Base-by-base conservation (phyloP, 257 asterid species). In the Catharanthus roseus region DNA sequence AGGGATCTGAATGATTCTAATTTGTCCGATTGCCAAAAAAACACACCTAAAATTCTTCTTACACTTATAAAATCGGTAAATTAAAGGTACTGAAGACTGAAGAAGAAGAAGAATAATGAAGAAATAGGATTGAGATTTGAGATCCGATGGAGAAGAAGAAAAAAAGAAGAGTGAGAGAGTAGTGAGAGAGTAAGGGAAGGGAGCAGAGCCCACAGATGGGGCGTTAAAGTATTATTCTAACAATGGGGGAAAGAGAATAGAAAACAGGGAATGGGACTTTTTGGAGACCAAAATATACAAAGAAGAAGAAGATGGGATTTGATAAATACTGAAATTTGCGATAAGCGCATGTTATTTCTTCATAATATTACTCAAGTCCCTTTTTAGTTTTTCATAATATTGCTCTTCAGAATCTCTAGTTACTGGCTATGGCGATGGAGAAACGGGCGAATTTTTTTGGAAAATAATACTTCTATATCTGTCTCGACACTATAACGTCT, bases 61-160 rank as follows among this genome's bases (percentile, higher is more conserved):
- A n/a, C n/a, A n/a, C n/a, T n/a, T n/a, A n/a, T n/a, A n/a, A n/a
- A n/a, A n/a, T n/a, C n/a, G n/a, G n/a, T n/a, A n/a, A n/a, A n/a
- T n/a, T n/a, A n/a, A n/a, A n/a, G n/a, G n/a, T n/a, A n/a, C n/a
- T n/a, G 21, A 58, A 58, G 65, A 58, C 31, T 29, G 16, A 3
- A 7, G 65, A 18, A 7, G 69, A 21, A 6, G 34, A 64, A 23
- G 54, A 21, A 18, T 1, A n/a, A n/a, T n/a, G 23, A 33, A 24
- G 58, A n/a, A 8, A 23, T 34, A 68, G 13, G 9, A 7, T 41
- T 28, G 58, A 74, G 72, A 67, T 34, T 71, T 58, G 69, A 74
- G 78, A 74, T 74, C 78, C 78, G 71, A 45, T 38, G 56, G 36
- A 26, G 57, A 39, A 65, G 69, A 39, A 10, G 69, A 65, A 8